Conservation (phyloP, 116 monocot species). For the Iris pallida region DNA sequence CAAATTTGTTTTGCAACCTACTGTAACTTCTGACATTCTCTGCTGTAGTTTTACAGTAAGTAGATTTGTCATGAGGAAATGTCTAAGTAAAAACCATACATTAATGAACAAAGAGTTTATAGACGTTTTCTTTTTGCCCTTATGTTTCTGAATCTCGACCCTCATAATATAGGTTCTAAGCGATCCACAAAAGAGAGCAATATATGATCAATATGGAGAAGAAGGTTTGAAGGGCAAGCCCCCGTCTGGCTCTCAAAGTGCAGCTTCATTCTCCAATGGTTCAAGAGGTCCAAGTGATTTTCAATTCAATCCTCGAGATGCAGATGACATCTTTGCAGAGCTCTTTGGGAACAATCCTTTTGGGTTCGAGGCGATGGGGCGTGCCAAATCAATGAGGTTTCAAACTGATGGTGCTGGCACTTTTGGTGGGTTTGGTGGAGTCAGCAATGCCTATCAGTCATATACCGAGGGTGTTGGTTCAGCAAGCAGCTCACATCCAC, state of each 20-base stretch:
- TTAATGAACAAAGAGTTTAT: too few species aligned
- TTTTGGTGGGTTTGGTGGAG: conserved; percentile 20
- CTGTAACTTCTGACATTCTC: too few species aligned
- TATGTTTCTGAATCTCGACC: too few species aligned
- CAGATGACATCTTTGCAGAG: conserved; percentile 58
- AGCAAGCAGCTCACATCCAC: conserved; percentile 12
- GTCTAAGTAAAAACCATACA: too few species aligned
- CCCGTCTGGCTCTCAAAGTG: conserved; percentile 33
- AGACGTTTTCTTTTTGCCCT: too few species aligned
- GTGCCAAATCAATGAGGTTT: conserved; percentile 28
- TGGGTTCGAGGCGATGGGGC: conserved; percentile 27
- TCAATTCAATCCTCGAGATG: conserved; percentile 41
- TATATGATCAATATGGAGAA: conserved; percentile 77
- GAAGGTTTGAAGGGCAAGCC: conserved; percentile 63
- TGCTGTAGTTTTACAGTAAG: too few species aligned
- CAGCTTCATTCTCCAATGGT: conserved; percentile 17
- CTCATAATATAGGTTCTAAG: conserved; percentile 42
- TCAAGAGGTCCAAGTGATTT: conserved; percentile 27
- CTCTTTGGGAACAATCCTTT: conserved; percentile 36
- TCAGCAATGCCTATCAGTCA: background rate
- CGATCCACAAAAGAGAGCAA: conserved; percentile 52
- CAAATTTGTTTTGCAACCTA: too few species aligned
- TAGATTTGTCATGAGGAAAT: too few species aligned
- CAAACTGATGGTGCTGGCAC: conserved; percentile 28
- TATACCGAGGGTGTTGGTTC: conserved; percentile 17